These are phyloP conservation scores for Starmera stellimalicola DNA, from an alignment of 1,139 yeast genomes.

Conservation along the genomic window DNA sequence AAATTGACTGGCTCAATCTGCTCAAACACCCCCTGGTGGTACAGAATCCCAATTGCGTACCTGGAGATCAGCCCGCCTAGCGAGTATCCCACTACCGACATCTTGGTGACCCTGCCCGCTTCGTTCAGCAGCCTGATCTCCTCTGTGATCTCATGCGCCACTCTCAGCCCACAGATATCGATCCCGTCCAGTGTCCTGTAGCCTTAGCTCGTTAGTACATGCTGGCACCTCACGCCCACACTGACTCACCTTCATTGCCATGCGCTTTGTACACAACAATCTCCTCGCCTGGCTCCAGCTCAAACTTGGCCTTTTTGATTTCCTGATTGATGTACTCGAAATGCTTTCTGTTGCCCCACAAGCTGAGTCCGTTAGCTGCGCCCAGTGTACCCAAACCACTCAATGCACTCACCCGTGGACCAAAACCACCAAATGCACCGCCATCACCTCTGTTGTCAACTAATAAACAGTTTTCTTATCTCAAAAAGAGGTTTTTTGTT, in stretches of 20 bases:
- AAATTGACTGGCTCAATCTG: conserved; percentile 43
- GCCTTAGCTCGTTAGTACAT: conserved; percentile 17
- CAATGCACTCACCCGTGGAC: conserved; percentile 55
- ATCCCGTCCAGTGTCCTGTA: conserved; percentile 79
- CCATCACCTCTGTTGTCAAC: conserved; percentile 4
- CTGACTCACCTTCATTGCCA: conserved; percentile 36
- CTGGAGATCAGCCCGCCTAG: conserved; percentile 75
- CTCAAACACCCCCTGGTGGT: conserved; percentile 44
- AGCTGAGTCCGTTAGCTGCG: conserved; percentile 20
- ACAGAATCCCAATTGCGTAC: conserved; percentile 65
- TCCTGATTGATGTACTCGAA: conserved; percentile 43
- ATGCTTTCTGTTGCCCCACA: conserved; percentile 73
- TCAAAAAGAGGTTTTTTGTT: too few relatives aligned
- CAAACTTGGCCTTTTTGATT: conserved; percentile 8
- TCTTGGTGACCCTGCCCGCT: conserved; percentile 31
- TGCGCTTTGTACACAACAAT: conserved; percentile 48
- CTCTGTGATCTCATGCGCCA: conserved; percentile 53
- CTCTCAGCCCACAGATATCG: conserved; percentile 73
- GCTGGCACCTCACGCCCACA: not conserved
- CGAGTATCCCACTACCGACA: conserved; percentile 74
- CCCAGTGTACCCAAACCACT: not conserved
- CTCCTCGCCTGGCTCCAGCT: conserved; percentile 18
- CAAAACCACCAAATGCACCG: conserved; percentile 53
- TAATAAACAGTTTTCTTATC: too few relatives aligned
- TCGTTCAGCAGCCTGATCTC: conserved; percentile 26